Conservation (phyloP, 345 rosid genomes). For the Salix suchowensis region DNA sequence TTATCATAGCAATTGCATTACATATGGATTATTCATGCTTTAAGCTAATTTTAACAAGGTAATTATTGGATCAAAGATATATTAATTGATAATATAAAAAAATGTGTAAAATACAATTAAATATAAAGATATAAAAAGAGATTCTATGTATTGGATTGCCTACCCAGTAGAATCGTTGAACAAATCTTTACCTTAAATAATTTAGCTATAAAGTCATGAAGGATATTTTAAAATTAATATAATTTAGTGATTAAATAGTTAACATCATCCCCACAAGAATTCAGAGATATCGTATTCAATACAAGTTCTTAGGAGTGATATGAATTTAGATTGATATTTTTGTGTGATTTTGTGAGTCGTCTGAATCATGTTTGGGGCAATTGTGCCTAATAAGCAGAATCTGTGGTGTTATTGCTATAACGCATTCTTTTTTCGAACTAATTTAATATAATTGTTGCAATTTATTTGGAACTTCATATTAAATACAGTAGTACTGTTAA, state of each 20-base stretch:
- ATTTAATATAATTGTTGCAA: background rate
- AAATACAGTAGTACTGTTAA: background rate
- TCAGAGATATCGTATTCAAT: background rate
- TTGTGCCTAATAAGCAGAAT: background rate
- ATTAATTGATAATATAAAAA: background rate
- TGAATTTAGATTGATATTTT: background rate
- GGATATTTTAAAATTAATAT: background rate
- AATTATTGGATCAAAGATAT: background rate
- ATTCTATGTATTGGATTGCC: background rate
- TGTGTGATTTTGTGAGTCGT: background rate
- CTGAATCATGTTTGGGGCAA: background rate
- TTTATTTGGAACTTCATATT: background rate
- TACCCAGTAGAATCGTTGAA: background rate
- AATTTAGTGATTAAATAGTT: background rate
- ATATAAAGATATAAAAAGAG: background rate
- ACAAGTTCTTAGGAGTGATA: background rate
- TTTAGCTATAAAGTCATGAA: background rate
- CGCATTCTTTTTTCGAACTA: background rate
- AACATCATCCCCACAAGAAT: background rate
- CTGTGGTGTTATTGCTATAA: background rate
- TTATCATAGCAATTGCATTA: background rate
- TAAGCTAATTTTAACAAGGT: background rate
- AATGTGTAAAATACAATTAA: background rate
- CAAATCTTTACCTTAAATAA: background rate
- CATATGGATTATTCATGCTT: background rate